Evolutionary conservation across 2,329 filamentous ascomycete species (phyloP).

Genomic region (Tolypocladium tropicale): DNA sequence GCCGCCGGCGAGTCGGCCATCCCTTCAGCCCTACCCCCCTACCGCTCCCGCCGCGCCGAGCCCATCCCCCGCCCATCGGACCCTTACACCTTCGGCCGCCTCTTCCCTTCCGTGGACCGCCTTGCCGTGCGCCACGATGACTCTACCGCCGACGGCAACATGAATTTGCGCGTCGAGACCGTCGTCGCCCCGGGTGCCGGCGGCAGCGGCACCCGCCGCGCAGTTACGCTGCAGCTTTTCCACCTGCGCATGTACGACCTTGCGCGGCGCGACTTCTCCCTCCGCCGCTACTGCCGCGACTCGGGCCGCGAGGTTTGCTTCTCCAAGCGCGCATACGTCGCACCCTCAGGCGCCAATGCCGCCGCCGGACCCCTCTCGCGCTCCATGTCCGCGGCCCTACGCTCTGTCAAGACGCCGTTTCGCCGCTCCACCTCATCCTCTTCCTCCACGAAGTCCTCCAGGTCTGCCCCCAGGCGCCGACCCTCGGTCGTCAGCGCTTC

Average conservation of each 20-base stretch:
- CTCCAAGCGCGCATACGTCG: slow-evolving; percentile 56
- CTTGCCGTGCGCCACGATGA: slow-evolving; percentile 85
- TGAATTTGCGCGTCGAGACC: slow-evolving; percentile 89
- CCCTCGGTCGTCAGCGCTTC: slow-evolving; percentile 9
- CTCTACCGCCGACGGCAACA: slow-evolving; percentile 82
- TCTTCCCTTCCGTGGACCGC: slow-evolving; percentile 78
- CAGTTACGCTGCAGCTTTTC: slow-evolving; percentile 56
- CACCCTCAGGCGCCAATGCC: slow-evolving; percentile 6
- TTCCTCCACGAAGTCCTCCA: slow-evolving; percentile 1
- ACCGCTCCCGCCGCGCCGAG: slow-evolving; percentile 48
- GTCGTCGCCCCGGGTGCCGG: slow-evolving; percentile 51
- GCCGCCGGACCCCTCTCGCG: slow-evolving; percentile 1
- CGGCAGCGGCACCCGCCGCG: slow-evolving; percentile 29
- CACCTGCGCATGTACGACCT: slow-evolving; percentile 93
- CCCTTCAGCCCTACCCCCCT: slow-evolving; percentile 40
- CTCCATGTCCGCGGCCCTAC: slow-evolving; percentile 36
- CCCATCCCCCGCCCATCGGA: slow-evolving; percentile 64
- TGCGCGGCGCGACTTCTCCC: slow-evolving; percentile 74
- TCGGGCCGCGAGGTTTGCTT: slow-evolving; percentile 91
- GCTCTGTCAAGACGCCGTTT: slow-evolving; percentile 28
- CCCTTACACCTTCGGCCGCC: slow-evolving; percentile 68
- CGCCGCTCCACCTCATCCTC: slow-evolving; percentile 14
- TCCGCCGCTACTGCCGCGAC: slow-evolving; percentile 83
- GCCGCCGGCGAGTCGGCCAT: slow-evolving; percentile 25
- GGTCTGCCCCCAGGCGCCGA: too few species aligned